These are phyloP conservation scores for Toxoplasma gondii DNA, from an alignment of 169 alveolate genomes.

Conservation along the genomic window DNA sequence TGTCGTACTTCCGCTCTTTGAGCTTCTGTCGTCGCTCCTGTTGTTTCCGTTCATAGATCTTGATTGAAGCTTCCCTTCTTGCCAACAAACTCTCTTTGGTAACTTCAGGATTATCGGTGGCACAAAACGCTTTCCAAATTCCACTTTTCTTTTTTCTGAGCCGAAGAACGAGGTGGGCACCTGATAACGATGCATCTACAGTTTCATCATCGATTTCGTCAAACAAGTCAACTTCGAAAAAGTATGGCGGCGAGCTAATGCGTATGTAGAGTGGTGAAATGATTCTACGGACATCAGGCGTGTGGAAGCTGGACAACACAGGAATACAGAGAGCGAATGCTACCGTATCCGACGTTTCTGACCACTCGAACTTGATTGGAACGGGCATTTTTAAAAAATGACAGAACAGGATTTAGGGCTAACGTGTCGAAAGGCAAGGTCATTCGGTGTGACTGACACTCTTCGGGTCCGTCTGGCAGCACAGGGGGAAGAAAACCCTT, in stretches of 20 bases:
- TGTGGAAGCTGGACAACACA: not conserved
- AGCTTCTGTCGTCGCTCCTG: not conserved
- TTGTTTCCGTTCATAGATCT: not conserved
- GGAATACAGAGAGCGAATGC: not conserved
- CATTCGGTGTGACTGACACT: too few species aligned
- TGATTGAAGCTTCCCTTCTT: not conserved
- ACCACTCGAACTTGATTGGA: constrained; percentile 12
- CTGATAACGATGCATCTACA: not conserved
- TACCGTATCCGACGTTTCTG: not conserved
- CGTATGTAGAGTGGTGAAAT: constrained; percentile 7
- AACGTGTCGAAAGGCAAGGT: too few species aligned
- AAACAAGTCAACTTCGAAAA: constrained; percentile 15
- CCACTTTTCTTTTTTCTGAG: not conserved
- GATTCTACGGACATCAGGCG: not conserved
- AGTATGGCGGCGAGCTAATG: constrained; percentile 14
- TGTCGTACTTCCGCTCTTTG: not conserved
- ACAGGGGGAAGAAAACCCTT: too few species aligned
- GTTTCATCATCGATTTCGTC: constrained; percentile 20
- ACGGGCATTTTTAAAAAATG: not conserved
- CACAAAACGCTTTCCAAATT: not conserved
- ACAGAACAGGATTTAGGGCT: not conserved
- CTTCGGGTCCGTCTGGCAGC: too few species aligned
- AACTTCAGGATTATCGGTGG: not conserved
- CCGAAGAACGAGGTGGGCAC: not conserved
- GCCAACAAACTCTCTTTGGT: not conserved